Base-by-base conservation (phyloP, 2,329 filamentous ascomycete species). In the Trichophyton simii region DNA sequence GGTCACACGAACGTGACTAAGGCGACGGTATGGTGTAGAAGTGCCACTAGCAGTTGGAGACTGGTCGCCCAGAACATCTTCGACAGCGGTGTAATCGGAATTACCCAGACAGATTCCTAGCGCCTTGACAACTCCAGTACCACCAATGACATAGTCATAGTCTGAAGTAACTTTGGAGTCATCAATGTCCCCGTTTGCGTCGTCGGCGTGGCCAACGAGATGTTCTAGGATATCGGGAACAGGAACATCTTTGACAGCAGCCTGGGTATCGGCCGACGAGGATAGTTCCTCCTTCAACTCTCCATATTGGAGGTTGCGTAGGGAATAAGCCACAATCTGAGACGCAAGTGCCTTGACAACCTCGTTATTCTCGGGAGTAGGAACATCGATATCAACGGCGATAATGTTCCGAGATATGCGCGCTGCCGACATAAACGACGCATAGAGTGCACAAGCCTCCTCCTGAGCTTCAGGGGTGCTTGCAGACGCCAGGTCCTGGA, bases 141-240 rank as follows among this genome's bases (percentile, higher is more conserved):
- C 92, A 20, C 92, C 91, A 68, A 97, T 94, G 52, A 97, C 91
- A 73, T 97, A 97, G 72, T 96, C 90, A 62, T 95, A 88, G 66
- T 96, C 90, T 0, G 91, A 88, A 5, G 90, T 87, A 9, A 85
- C 79, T 2, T 87, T 84, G 50, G 84, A 80, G 22, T 86, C 82
- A 54, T 87, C 84, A 22, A 83, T 73, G 57, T 75, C 78, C 13
- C 74, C 72, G 8, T 80, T 65, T 67, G 73, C 67, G 70, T 81
- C 72, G 71, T 83, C 72, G 71, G 78, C 82, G 66, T 89, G 83
- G 3, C 91, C 91, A 36, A 96, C 88, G 48, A 97, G 83, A 71
- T 95, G 90, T 64, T 89, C 85, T 28, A 97, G 80, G 2, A 95
- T 88, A 65, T 95, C 89, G 3, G 91, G 90, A 74, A 95, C 71